Conservation (phyloP, 768 basidiomycete species). For the Tylopilus sp. region DNA sequence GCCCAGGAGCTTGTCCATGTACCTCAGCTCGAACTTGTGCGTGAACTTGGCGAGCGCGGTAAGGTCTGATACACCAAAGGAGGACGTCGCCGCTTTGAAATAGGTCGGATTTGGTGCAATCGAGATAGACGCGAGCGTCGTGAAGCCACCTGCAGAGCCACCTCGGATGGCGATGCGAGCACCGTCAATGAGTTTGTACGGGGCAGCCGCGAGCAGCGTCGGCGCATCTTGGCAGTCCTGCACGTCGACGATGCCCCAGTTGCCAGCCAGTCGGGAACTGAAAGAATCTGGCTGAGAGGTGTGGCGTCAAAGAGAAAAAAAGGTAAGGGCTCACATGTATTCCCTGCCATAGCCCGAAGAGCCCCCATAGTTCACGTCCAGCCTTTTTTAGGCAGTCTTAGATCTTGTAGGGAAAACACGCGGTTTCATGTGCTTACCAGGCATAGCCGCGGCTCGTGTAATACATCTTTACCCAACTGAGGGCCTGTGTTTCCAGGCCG, state of each 20-base stretch:
- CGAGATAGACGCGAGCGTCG: conserved; percentile 49
- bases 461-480: conserved; percentile 55
- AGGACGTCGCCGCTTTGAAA: conserved; percentile 59
- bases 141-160: conserved; percentile 71
- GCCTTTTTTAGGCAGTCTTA: conserved; percentile 32
- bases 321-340: conserved; percentile 43
- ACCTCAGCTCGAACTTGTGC: conserved; percentile 69
- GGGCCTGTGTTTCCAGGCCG: conserved; percentile 36
- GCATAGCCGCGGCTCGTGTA: conserved; percentile 68
- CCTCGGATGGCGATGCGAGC: conserved; percentile 68
- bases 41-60: conserved; percentile 53
- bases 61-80: conserved; percentile 71
- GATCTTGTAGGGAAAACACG: no score
- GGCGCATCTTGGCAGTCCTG: conserved; percentile 60
- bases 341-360: conserved; percentile 69
- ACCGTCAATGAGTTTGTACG: conserved; percentile 56
- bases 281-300: conserved; percentile 9
- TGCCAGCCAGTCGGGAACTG: conserved; percentile 48
- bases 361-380: conserved; percentile 77
- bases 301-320: not conserved
- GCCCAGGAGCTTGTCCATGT: conserved; percentile 62
- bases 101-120: conserved; percentile 38
- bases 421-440: conserved; percentile 58
- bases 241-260: conserved; percentile 77
- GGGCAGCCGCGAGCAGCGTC: conserved; percentile 41